These are phyloP conservation scores for Ajuga reptans DNA, from an alignment of 305 asterid genomes.

Conservation along the genomic window DNA sequence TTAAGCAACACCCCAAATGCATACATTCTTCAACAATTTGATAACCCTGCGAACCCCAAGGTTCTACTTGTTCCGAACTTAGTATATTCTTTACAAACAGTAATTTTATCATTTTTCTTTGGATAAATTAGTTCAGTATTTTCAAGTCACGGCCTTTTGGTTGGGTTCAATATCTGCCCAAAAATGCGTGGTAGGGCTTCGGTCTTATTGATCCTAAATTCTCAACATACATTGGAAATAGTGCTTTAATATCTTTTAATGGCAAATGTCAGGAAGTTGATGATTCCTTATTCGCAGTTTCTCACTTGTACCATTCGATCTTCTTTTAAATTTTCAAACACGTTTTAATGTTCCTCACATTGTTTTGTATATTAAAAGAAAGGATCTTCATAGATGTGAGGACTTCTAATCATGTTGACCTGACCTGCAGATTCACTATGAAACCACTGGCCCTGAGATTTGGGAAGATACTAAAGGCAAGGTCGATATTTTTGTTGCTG, in stretches of 20 bases:
- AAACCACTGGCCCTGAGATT: conserved; percentile 97
- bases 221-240: background rate
- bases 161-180: background rate
- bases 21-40: conserved; percentile 88
- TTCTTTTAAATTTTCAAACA: conserved; percentile 9
- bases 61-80: conserved; percentile 31
- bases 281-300: background rate
- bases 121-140: background rate
- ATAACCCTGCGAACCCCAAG: conserved; percentile 97
- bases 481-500: conserved; percentile 90
- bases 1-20: conserved; percentile 60
- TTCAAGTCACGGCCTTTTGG: background rate
- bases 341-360: background rate
- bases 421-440: conserved; percentile 65
- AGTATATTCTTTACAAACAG: background rate
- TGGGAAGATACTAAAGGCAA: conserved; percentile 96
- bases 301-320: conserved; percentile 2
- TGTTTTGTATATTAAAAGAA: background rate
- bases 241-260: background rate
- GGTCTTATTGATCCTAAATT: background rate
- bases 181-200: background rate
- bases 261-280: background rate
- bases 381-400: background rate
- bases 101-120: background rate
- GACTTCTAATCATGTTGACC: background rate